A percentile compares a stretch with the other conserved stretches of the same genome.
These are phyloP conservation scores for Penicillium glabrum DNA, from an alignment of 2,329 filamentous ascomycete genomes.

Conservation along the genomic window DNA sequence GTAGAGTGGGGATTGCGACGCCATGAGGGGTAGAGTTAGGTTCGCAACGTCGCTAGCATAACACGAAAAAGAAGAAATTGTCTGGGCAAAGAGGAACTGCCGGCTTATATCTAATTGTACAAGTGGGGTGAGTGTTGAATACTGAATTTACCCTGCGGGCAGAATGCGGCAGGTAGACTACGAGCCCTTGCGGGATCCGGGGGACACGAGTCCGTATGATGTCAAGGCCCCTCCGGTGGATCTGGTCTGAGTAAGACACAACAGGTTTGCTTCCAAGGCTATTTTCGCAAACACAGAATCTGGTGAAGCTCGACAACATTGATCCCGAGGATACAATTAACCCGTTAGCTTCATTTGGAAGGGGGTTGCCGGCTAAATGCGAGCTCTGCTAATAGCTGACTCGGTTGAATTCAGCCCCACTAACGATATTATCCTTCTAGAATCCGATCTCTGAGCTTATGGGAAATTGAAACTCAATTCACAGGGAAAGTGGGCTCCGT, in stretches of 20 bases:
- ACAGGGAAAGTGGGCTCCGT: neutral
- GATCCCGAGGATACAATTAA: neutral
- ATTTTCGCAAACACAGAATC: neutral
- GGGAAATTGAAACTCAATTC: neutral
- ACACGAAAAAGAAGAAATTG: neutral
- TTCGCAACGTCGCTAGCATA: neutral
- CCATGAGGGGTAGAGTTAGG: conserved; percentile 28
- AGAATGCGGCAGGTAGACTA: neutral
- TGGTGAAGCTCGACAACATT: neutral
- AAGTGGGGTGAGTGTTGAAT: neutral
- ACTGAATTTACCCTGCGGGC: conserved; percentile 7
- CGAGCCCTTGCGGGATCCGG: neutral
- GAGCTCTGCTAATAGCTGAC: neutral
- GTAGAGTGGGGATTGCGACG: conserved; percentile 64
- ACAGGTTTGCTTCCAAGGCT: neutral
- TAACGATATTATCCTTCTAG: neutral
- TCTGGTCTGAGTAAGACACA: neutral
- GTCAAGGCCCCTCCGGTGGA: conserved; percentile 11
- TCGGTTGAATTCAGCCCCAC: neutral
- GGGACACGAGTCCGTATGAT: conserved; percentile 21
- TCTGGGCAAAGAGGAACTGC: no score
- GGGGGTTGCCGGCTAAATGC: neutral
- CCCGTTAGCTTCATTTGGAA: neutral
- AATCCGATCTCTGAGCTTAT: neutral
- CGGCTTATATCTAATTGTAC: neutral